These are phyloP conservation scores for Naganishia sp. DNA, from an alignment of 1,284 basidiomycete species.

Conservation along the genomic window DNA sequence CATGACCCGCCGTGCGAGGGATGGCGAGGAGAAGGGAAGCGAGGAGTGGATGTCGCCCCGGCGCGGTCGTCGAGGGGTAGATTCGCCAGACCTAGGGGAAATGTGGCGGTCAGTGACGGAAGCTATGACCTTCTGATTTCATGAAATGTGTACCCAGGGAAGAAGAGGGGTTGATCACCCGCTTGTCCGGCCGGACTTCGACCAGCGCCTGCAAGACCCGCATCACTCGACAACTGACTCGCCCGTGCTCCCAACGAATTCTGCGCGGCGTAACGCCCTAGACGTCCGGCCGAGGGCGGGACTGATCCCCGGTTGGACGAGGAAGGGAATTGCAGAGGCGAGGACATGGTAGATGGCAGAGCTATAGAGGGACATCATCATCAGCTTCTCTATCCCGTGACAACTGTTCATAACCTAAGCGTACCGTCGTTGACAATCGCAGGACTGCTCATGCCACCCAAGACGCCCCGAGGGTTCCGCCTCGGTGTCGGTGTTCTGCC, in stretches of 20 bases:
- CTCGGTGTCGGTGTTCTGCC: constrained; percentile 12
- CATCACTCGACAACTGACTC: constrained; percentile 33
- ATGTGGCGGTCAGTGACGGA: background rate
- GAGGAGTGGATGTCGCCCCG: constrained; percentile 83
- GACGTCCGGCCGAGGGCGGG: constrained; percentile 15
- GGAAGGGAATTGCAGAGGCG: constrained; percentile 29
- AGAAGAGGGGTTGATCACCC: constrained; percentile 52
- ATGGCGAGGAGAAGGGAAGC: constrained; percentile 64
- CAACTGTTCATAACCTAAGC: background rate
- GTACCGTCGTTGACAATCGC: constrained; percentile 6
- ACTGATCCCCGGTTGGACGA: constrained; percentile 22
- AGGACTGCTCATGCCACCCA: constrained; percentile 18
- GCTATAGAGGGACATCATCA: background rate
- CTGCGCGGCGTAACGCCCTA: constrained; percentile 9
- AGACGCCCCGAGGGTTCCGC: constrained; percentile 11
- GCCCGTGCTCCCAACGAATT: constrained; percentile 18
- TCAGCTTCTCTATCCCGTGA: background rate
- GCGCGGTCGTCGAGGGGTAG: constrained; percentile 67
- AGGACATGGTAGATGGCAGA: constrained; percentile 21
- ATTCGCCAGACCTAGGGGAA: constrained; percentile 53
- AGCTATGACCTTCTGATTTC: constrained; percentile 54
- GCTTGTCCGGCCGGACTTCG: constrained; percentile 32
- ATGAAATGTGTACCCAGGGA: constrained; percentile 46
- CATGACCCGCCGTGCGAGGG: constrained; percentile 42
- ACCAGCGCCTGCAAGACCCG: constrained; percentile 18